Base-by-base conservation (phyloP, 2,329 filamentous ascomycete species). In the Ceratocystis papillata region DNA sequence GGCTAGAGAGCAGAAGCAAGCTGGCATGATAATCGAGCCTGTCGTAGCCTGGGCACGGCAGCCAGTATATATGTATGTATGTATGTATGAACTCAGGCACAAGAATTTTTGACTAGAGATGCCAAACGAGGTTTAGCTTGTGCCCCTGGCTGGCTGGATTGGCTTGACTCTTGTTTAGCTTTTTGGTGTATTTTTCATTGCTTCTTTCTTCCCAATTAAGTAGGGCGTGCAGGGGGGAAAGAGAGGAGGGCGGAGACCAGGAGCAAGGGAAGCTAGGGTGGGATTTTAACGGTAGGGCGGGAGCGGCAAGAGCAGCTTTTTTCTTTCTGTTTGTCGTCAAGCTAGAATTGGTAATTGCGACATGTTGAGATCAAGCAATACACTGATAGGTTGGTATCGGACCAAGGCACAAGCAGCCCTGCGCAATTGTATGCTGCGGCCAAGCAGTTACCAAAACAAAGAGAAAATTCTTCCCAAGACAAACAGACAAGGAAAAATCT, bases 101-200 rank as follows among this genome's bases (percentile, higher is more conserved):
- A 57, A 22, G 50, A 17, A 59, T 41, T 30, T 28, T 25, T 30
- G 61, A 45, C 46, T 62, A 30, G 17, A 66, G 44, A 63, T 66
- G 37, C 65, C 65, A 66, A 66, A 66, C 45, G 53, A 48, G 61
- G 65, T 67, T 63, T 66, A 66, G 64, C 46, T 55, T 50, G 25
- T 63, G 59, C 37, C 48, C 65, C 62, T 66, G 46, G 30, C 30
- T 57, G 22, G 17, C 20, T 28, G 25, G 6, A 28, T 53, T 46
- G 55, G 44, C 30, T 30, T 37, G 33, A 41, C 8, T 53, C 6
- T 20, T 33, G 28, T 50, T 20, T 20, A 22, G 12, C 17, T 20
- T 62, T 62, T 46, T 46, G 5, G 15, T 62, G 7, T 44, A 45
- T 28, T 25, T 25, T 53, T 62, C 25, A 2, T 46, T 45, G 17